Percentiles rank a stretch among this genome's conserved stretches.
phyloP scores from a whole-genome alignment of 2,329 filamentous ascomycete species.

The Lasiodiplodia hormozganensis region DNA sequence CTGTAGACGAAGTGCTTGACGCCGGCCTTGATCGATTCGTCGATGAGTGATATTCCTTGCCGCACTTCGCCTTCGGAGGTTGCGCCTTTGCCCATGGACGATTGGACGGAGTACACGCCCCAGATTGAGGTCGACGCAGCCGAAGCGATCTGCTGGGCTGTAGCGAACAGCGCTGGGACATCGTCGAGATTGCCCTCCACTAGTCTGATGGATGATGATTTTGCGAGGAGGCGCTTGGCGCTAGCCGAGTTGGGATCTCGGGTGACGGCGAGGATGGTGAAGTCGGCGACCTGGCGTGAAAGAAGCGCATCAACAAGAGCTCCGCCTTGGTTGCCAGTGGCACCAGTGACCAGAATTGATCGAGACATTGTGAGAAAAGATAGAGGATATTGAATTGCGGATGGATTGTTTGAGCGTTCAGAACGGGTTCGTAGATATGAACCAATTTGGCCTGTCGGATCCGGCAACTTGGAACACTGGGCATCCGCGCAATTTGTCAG shows the following conservation, averaged over 20 bases:
- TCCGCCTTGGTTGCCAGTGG: too few relatives aligned
- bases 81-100: conserved; percentile 13
- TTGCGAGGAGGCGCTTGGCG: conserved; percentile 56
- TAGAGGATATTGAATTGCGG: too few relatives aligned
- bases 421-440: too few relatives aligned
- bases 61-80: conserved; percentile 37
- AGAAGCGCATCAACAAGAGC: too few relatives aligned
- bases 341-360: too few relatives aligned
- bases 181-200: conserved; percentile 64
- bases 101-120: conserved; percentile 44
- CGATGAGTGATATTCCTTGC: conserved; percentile 47
- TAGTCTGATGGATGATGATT: conserved; percentile 58
- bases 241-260: conserved; percentile 60
- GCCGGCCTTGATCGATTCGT: conserved; percentile 39
- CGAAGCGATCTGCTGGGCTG: conserved; percentile 45
- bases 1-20: conserved; percentile 48
- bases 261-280: conserved; percentile 60
- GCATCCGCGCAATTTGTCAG: too few relatives aligned
- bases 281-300: too few relatives aligned
- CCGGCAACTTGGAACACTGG: too few relatives aligned
- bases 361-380: too few relatives aligned
- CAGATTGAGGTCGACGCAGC: conserved; percentile 35
- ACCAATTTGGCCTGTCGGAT: too few relatives aligned
- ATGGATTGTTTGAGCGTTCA: too few relatives aligned
- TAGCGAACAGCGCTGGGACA: conserved; percentile 55